Base-by-base conservation (phyloP, 257 asterid genomes). In the Salvia splendens region DNA sequence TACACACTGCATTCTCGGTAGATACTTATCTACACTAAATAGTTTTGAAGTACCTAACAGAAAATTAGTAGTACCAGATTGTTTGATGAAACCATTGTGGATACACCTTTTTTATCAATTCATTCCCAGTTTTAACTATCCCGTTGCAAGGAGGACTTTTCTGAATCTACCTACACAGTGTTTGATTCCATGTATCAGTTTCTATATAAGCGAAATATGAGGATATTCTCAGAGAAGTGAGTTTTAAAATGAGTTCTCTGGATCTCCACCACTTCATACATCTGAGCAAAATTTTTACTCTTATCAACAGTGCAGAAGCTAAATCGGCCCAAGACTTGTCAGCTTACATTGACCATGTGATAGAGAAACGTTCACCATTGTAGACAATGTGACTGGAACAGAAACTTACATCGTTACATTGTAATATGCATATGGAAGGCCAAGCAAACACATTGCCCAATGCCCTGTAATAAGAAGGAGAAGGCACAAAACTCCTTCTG, bases 381-480 rank as follows among this genome's bases (percentile, higher is more conserved):
- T 17, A 60, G 53, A 60, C 53, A 45, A 33, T 45, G 17, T 17
- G 55, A 67, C 64, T 47, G 69, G 74, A 72, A 61, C 51, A 65
- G 38, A 64, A 40, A 81, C 95, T 86, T 79, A 93, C 97, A 79
- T 5, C 73, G 69, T 81, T 9, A 76, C 48, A 65, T 88, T 77
- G 78, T 83, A 89, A 70, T 85, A 89, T 48, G 85, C 65, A 69
- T 81, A 82, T 12, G 98, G 98, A 30, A 85, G 79, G 65, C 92
- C 87, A 42, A 93, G 64, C 74, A 89, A 71, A 72, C 80, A 82
- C 87, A 89, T 86, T 55, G 77, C n/a, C 97, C 98, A 93, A 45
- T 92, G 96, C 69, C 96, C 89, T 4, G 90, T 67, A 70, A 86
- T 50, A 36, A 92, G 90, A 86, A 86, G 95, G 76, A 89, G 86